Evolutionary conservation across 2,329 filamentous ascomycete species (phyloP).

Genomic region (Penicillium sp.): DNA sequence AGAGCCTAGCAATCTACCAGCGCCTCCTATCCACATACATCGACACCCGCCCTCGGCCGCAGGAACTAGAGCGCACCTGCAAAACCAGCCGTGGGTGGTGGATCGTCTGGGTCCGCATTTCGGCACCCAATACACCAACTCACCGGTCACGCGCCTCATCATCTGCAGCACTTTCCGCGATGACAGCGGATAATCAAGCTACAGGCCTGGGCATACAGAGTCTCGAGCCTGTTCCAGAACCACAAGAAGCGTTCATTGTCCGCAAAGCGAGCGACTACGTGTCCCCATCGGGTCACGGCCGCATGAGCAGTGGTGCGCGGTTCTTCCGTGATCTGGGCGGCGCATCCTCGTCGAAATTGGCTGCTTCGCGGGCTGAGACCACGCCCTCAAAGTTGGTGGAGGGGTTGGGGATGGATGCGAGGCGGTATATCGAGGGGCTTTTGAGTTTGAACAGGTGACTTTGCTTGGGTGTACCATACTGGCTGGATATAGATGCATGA

Average conservation of each 20-base stretch:
- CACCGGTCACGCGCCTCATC: slow-evolving; percentile 15
- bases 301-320: slow-evolving; percentile 34
- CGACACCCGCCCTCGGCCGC: slow-evolving; percentile 49
- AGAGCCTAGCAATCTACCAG: slow-evolving; percentile 63
- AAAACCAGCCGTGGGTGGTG: slow-evolving; percentile 68
- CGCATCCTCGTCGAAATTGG: slow-evolving; percentile 29
- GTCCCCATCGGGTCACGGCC: slow-evolving; percentile 33
- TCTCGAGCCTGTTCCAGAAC: background rate
- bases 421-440: slow-evolving; percentile 49
- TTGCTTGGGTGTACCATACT: background rate
- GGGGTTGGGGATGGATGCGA: slow-evolving; percentile 49
- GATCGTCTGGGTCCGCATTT: slow-evolving; percentile 65
- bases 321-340: slow-evolving; percentile 46
- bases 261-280: slow-evolving; percentile 47
- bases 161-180: slow-evolving; percentile 15
- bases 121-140: slow-evolving; percentile 16
- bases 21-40: slow-evolving; percentile 59
- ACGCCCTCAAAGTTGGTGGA: slow-evolving; percentile 43
- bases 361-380: slow-evolving; percentile 29
- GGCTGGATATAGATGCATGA: background rate
- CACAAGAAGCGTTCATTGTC: slow-evolving; percentile 49
- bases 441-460: slow-evolving; percentile 46
- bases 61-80: slow-evolving; percentile 61
- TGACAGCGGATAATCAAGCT: slow-evolving; percentile 2
- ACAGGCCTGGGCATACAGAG: background rate